These are phyloP conservation scores for Porcisia deanei DNA, from an alignment of 208 protist species.

Conservation along the genomic window DNA sequence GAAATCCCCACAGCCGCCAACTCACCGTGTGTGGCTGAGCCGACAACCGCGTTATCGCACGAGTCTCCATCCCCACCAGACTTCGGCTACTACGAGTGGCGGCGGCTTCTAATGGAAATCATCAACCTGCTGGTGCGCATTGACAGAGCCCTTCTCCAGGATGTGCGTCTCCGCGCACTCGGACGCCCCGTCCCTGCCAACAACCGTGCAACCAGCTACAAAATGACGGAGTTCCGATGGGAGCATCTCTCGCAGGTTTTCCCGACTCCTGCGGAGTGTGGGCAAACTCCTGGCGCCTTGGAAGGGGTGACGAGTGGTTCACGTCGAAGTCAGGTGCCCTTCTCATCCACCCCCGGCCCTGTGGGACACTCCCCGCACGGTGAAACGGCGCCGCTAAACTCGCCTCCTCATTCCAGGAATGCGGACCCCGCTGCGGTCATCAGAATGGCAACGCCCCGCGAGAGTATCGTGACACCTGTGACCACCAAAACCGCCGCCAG, in stretches of 20 bases:
- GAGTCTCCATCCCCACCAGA: constrained; percentile 4
- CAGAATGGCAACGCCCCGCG: not conserved
- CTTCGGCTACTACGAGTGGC: constrained; percentile 45
- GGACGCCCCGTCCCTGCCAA: constrained; percentile 1
- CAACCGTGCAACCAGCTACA: not conserved
- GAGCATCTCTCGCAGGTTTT: constrained; percentile 32
- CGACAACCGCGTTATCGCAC: not conserved
- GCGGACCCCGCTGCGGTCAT: not conserved
- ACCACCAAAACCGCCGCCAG: constrained; percentile 1
- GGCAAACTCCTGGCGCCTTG: not conserved
- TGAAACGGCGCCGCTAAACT: constrained; percentile 1
- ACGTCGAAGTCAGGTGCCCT: not conserved
- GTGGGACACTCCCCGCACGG: not conserved
- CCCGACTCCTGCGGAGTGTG: not conserved
- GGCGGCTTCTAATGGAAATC: constrained; percentile 47
- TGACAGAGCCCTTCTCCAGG: constrained; percentile 35
- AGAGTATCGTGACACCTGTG: not conserved
- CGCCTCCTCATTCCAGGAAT: not conserved
- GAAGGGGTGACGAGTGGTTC: not conserved
- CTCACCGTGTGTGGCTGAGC: not conserved
- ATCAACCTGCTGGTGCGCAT: constrained; percentile 59
- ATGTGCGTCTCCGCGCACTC: constrained; percentile 19
- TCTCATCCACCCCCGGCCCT: constrained; percentile 1
- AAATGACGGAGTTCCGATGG: constrained; percentile 25
- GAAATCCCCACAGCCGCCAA: constrained; percentile 11